Base-by-base conservation (phyloP, 805 yeast species). In the Cyberlindnera sargentensis region DNA sequence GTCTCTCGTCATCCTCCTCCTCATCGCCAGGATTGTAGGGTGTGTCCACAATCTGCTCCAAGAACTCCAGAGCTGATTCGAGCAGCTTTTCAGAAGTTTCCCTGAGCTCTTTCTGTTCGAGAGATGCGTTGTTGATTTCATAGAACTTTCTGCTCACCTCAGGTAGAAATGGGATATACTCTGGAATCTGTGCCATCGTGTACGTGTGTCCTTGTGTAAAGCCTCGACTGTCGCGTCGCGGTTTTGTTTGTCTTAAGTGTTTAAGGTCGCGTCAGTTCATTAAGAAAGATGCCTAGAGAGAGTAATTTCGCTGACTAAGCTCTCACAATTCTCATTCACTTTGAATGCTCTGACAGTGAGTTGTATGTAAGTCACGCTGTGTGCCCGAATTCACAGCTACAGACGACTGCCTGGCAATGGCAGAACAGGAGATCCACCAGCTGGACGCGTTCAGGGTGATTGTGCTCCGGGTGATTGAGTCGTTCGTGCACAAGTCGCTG, bases 401-500 rank as follows among this genome's bases (percentile, higher is more conserved):
- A 15, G 20, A 15, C 20, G 20, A 15, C 20, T 15, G 20, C 20
- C 20, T 15, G 20, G 20, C 20, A 15, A 15, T 15, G 20, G 20
- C 20, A 15, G 20, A 15, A 15, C 20, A 15, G 20, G 30, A 43
- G 11, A 42, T 43, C 28, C 34, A 40, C 31, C 46, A 48, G 4
- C 48, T 49, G 4, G 44, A 44, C 3, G 45, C 56, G 2, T 58
- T 58, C 47, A 47, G 46, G 3, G 44, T 58, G 28, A 45, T 56
- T 1, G 57, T 56, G 4, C 47, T 58, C n/a, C 41, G 56, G 1
- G 60, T 54, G 9, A 51, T 58, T 11, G 61, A 51, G 39, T 45
- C 55, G 7, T 51, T 56, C 33, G 58, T 57, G 4, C 47, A 48
- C 33, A 47, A 47, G 31, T 49, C 58, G 6, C 35, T 56, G 3